Percentiles rank a stretch among this genome's conserved stretches.
phyloP scores from a whole-genome alignment of 169 alveolate genomes.

The Cystoisospora suis region DNA sequence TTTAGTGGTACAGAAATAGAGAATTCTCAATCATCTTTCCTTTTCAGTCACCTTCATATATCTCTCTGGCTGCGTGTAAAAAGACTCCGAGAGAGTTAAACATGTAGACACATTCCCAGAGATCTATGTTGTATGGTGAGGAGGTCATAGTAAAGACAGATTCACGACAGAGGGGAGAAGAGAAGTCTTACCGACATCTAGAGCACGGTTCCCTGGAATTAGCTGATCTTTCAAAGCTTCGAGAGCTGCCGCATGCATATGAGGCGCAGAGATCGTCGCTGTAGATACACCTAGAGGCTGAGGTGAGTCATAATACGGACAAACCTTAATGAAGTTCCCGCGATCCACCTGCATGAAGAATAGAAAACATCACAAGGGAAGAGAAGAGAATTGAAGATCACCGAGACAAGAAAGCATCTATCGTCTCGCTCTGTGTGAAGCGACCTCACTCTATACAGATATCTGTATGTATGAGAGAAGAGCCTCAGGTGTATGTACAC shows the following conservation, averaged over 20 bases:
- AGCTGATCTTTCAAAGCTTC: constrained; percentile 65
- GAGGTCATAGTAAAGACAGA: too few species aligned
- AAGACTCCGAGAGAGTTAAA: too few species aligned
- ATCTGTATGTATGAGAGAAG: not conserved
- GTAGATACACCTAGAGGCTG: constrained; percentile 56
- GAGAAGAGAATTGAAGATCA: not conserved
- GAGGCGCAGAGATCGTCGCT: constrained; percentile 89
- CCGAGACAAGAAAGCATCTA: not conserved
- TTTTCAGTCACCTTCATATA: not conserved
- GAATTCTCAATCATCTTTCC: not conserved
- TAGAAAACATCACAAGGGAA: not conserved
- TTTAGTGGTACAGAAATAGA: too few species aligned
- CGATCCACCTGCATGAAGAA: constrained; percentile 60
- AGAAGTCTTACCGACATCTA: constrained; percentile 75
- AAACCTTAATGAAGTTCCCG: not conserved
- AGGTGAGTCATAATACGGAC: constrained; percentile 61
- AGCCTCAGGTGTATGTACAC: too few species aligned
- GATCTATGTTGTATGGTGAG: too few species aligned
- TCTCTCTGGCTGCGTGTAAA: too few species aligned
- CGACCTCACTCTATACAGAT: too few species aligned
- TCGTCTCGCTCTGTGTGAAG: too few species aligned
- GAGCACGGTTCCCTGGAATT: constrained; percentile 71
- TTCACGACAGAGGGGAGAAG: too few species aligned
- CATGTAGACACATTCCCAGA: too few species aligned
- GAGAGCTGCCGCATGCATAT: constrained; percentile 86